Evolutionary conservation across 2,329 filamentous ascomycete species (phyloP), one percentile per base, ranked within the genome.

Genomic region (Cercospora sesami): DNA sequence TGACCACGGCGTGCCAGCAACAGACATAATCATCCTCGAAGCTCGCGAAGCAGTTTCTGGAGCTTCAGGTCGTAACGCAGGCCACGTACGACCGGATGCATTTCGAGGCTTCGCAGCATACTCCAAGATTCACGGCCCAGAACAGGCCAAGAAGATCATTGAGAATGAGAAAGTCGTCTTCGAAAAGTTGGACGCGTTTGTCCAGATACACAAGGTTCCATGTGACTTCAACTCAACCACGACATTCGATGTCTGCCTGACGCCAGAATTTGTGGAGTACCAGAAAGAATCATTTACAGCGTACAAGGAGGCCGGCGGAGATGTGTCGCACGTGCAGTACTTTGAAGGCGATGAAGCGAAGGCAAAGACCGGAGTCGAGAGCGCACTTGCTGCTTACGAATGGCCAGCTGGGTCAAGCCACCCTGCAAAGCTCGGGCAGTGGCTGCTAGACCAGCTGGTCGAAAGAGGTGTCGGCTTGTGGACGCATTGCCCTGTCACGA

Each of bases 391-490:
- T n/a, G 83, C 83, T 7, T 85, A 85, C 67, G 83, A 84, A 69
- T 85, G 83, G 83, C 81, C 83, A 4, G 83, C 82, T 14, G 83
- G 81, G 3, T 84, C 82, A 3, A 81, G 78, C 36, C 83, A 85
- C 72, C 83, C 83, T 3, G 83, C 83, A 5, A 85, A 84, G 70
- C 73, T 85, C 21, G 80, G 81, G 0, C 83, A 85, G n/a, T 85
- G 82, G 77, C 76, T 85, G 12, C 74, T 85, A 21, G 73, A 71
- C 12, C 73, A 76, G 16, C 77, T 76, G 14, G 77, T 83, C 5
- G 72, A 73, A 1, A 77, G 76, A 48, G 83, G 83, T 6, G 79
- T 75, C 4, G 74, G 68, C 30, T 68, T 85, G 4, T 83, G 79
- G 71, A 83, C 83, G 0, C 79, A 82, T 64, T 82, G 81, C 55